Base-by-base conservation (phyloP, 2,329 filamentous ascomycete genomes). In the Colletotrichum eremochloae region DNA sequence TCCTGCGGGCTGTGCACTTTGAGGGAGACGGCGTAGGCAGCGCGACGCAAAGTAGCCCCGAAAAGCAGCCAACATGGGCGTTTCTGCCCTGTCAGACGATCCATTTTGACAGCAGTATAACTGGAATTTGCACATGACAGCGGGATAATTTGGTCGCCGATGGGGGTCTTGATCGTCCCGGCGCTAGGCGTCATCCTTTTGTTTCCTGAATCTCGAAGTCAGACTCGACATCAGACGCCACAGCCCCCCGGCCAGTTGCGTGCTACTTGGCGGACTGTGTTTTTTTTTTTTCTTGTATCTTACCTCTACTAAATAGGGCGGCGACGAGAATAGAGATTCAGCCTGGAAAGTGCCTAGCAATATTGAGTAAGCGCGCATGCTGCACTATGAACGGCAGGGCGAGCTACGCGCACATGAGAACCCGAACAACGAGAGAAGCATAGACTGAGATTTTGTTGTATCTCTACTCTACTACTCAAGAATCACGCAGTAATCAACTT, bases 101-200 rank as follows among this genome's bases (percentile, higher is more conserved):
- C 18, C 5, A 5, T 29, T 11, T 1, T 20, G 5, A 6, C 11
- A 4, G 5, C 6, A 24, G 11, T 1, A 15, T 7, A 0, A 20
- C 15, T 24, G 20, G 4, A 14, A 14, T 8, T 8, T 7, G 20
- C 8, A 3, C 20, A 24, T 6, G 2, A 8, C 4, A 40, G 33
- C 11, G 5, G 55, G 6, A 15, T n/a, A 9, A 11, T 31, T n/a
- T 56, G 11, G n/a, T n/a, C 5, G 12, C 33, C 33, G 9, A 56
- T 4, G 33, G 53, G 53, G 3, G 7, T 36, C 6, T 18, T 33
- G 5, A 7, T 9, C 1, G 1, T 36, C 3, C 33, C 33, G n/a
- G 33, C 12, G 15, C 6, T n/a, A 44, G 42, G 24, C 24, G 24
- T 2, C 1, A 18, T 29, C 20, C 7, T 15, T 9, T 36, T 7